phyloP scores from a whole-genome alignment of 2,329 filamentous ascomycete genomes.

The Arthrobotrys megalospora region DNA sequence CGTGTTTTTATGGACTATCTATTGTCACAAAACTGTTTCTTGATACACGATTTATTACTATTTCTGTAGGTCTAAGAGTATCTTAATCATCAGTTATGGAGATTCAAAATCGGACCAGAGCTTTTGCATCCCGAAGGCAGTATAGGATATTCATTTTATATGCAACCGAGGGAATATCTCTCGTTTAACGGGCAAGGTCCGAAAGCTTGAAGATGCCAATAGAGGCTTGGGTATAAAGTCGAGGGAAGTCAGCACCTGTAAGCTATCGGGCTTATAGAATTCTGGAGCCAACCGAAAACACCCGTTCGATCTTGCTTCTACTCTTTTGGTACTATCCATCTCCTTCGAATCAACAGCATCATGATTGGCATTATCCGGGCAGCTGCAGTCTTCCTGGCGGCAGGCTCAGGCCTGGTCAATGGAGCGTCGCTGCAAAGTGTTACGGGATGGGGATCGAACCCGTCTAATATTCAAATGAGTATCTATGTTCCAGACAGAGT shows the following conservation, averaged over 20 bases:
- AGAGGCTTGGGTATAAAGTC: background rate
- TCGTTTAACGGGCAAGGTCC: too few species aligned
- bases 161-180: background rate
- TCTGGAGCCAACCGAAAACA: too few species aligned
- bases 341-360: background rate
- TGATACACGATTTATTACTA: too few species aligned
- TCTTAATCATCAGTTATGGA: background rate
- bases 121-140: background rate
- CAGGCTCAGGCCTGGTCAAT: background rate
- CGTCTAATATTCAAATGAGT: constrained; percentile 71
- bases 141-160: background rate
- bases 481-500: constrained; percentile 69
- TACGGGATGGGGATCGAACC: constrained; percentile 69
- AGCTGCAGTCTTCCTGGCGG: background rate
- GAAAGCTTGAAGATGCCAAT: too few species aligned
- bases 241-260: background rate
- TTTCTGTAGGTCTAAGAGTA: too few species aligned
- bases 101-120: background rate
- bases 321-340: background rate
- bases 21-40: too few species aligned
- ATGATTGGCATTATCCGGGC: constrained; percentile 1
- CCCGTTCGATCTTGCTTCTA: too few species aligned
- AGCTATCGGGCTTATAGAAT: too few species aligned
- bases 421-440: constrained; percentile 46
- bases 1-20: background rate